Base-by-base conservation (phyloP, 345 rosid species). In the Eucalyptus erythrocorys region DNA sequence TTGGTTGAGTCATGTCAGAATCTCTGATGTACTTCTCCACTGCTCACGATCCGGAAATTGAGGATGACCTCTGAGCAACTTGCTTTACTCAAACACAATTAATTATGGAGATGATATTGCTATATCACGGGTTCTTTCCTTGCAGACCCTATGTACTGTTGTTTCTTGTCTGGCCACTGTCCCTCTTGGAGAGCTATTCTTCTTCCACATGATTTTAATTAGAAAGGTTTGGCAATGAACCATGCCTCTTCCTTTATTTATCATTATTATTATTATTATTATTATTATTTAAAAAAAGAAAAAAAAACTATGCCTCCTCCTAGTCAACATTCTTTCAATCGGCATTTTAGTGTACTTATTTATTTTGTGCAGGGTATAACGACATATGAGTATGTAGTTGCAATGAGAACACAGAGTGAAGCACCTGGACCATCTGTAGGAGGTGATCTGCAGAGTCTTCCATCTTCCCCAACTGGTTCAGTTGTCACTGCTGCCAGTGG, bases 301-400 rank as follows among this genome's bases (percentile, higher is more conserved):
- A 32, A 17, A 17, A 68, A 66, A 4, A 4, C 5, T 14, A 66
- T n/a, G 43, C 82, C 30, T 76, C 82, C 13, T 76, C 47, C 27
- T 42, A 40, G 47, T 15, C 9, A 6, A 11, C 82, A 21, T 76
- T 76, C 15, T 76, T 71, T 40, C 24, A 76, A 21, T 21, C 1
- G 27, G 47, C 82, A 3, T 19, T 40, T 37, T 21, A 76, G 82
- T 40, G 21, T 40, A 40, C 47, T 76, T 40, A 66, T 48, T 48
- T 45, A 66, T 22, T 76, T 76, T 24, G 42, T 92, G 64, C 91
- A 97, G 99, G 99, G 99, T 85, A 96, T 97, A 89, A 96, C 99
- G 43, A 97, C 99, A 88, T 96, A 96, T 82, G 99, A 97, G 90
- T 97, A 96, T 89, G 96, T 96, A 89, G 95, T 96, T 87, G 99